These are phyloP conservation scores for Phialophora expanda DNA, from an alignment of 2,329 filamentous ascomycete genomes.

Conservation along the genomic window DNA sequence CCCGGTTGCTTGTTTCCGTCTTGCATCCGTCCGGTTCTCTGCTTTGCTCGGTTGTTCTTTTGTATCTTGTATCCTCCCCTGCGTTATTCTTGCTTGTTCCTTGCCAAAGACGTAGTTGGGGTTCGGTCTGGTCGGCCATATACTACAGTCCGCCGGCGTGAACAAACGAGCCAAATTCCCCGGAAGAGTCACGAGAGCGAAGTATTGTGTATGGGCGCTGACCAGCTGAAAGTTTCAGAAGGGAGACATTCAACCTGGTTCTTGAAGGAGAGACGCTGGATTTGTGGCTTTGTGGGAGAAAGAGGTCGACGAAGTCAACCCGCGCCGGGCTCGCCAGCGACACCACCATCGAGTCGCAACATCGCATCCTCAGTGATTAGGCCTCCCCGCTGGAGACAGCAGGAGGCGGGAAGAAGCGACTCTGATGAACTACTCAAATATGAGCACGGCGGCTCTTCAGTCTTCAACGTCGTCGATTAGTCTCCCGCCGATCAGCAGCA, in stretches of 20 bases:
- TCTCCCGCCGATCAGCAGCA: conserved; percentile 40
- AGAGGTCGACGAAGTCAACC: not conserved
- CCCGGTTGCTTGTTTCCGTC: conserved; percentile 17
- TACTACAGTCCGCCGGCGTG: not conserved
- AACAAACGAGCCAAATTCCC: not conserved
- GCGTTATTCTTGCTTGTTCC: conserved; percentile 21
- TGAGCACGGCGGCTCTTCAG: conserved; percentile 35
- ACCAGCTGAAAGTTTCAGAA: conserved; percentile 17
- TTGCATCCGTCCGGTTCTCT: not conserved
- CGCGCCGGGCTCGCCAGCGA: not conserved
- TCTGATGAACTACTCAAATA: conserved; percentile 38
- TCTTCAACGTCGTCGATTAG: conserved; percentile 38
- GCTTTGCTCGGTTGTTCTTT: conserved; percentile 25
- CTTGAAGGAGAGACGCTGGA: conserved; percentile 7
- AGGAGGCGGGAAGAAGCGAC: conserved; percentile 24
- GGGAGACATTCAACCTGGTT: conserved; percentile 10
- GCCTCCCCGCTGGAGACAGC: conserved; percentile 28
- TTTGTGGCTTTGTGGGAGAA: not conserved
- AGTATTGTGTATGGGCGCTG: conserved; percentile 2
- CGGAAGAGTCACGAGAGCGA: conserved; percentile 1
- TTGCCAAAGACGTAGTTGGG: conserved; percentile 8
- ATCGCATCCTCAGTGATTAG: conserved; percentile 4
- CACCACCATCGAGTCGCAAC: conserved; percentile 4
- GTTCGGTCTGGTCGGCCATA: not conserved
- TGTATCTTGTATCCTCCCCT: conserved; percentile 27